Evolutionary conservation across 2,329 filamentous ascomycete genomes (phyloP).

Genomic region (Cercospora citrullina): DNA sequence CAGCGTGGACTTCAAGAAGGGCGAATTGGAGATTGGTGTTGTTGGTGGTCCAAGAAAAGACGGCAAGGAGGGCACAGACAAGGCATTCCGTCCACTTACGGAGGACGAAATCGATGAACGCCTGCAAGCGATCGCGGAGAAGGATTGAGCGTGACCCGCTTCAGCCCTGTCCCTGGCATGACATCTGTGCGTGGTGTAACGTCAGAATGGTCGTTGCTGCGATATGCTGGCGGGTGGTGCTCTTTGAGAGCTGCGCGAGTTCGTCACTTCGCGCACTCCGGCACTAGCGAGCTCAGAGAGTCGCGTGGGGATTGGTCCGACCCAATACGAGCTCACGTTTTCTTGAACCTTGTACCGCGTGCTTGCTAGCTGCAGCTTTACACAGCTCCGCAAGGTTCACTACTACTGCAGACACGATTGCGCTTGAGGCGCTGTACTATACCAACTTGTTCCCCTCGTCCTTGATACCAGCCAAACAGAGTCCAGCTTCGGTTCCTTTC

Average conservation of each 20-base stretch:
- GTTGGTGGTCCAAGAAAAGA: slow-evolving; percentile 83
- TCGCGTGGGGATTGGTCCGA: slow-evolving; percentile 6
- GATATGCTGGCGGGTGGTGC: background rate
- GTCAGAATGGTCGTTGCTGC: slow-evolving; percentile 2
- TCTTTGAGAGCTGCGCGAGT: background rate
- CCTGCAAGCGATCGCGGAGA: slow-evolving; percentile 96
- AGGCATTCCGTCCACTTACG: slow-evolving; percentile 81
- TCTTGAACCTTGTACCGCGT: slow-evolving; percentile 7
- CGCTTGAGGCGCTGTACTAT: slow-evolving; percentile 28
- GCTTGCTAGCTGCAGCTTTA: slow-evolving; percentile 18
- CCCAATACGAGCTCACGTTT: slow-evolving; percentile 6
- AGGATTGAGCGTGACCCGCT: slow-evolving; percentile 66
- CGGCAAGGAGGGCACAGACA: slow-evolving; percentile 77
- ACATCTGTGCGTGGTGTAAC: slow-evolving; percentile 19
- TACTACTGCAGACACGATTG: slow-evolving; percentile 21
- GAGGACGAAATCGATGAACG: slow-evolving; percentile 98
- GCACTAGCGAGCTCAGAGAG: background rate
- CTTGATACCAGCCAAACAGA: slow-evolving; percentile 1
- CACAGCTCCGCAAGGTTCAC: slow-evolving; percentile 18
- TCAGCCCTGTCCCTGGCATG: slow-evolving; percentile 12
- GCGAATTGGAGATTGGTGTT: slow-evolving; percentile 96
- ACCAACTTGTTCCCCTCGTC: slow-evolving; percentile 12
- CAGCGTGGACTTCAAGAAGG: slow-evolving; percentile 99
- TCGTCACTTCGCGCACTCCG: slow-evolving; percentile 8
- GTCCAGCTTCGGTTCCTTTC: slow-evolving; percentile 8